Percentiles rank a stretch among this genome's conserved stretches.
phyloP scores from a whole-genome alignment of 768 basidiomycete genomes.

The Ramaria sp. region DNA sequence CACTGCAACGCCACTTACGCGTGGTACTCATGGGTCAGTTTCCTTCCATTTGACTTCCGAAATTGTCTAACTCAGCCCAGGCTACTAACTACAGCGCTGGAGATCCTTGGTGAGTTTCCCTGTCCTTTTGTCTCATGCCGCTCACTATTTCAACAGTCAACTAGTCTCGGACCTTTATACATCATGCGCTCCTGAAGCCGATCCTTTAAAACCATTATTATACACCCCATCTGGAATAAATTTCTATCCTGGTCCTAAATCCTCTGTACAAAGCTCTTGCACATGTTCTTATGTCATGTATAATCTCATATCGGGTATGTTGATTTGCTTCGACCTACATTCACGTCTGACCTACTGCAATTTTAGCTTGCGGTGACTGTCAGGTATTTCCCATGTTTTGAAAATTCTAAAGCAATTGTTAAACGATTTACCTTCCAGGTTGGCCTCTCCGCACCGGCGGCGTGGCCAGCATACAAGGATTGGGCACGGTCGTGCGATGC shows the following conservation, averaged over 20 bases:
- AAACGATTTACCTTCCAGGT: background rate
- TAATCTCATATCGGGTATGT: slow-evolving; percentile 8
- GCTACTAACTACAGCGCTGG: background rate
- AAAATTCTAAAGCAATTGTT: background rate
- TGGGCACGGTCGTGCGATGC: slow-evolving; percentile 5
- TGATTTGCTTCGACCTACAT: background rate
- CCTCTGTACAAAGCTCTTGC: slow-evolving; percentile 7
- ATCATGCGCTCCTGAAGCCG: slow-evolving; percentile 4
- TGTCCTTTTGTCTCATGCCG: background rate
- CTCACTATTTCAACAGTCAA: slow-evolving; percentile 1
- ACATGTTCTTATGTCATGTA: slow-evolving; percentile 9
- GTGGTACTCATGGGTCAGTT: slow-evolving; percentile 9
- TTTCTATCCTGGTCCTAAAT: slow-evolving; percentile 5
- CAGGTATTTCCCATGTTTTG: background rate
- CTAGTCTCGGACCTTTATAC: background rate
- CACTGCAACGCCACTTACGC: slow-evolving; percentile 7
- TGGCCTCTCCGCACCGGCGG: background rate
- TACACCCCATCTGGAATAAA: slow-evolving; percentile 6
- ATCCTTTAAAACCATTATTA: slow-evolving; percentile 4
- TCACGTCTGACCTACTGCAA: background rate
- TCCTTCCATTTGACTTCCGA: background rate
- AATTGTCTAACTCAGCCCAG: background rate
- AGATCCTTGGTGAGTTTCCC: slow-evolving; percentile 2
- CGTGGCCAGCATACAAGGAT: slow-evolving; percentile 7
- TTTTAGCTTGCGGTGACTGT: background rate